Evolutionary conservation across 2,329 filamentous ascomycete species (phyloP).

Genomic region (Colletotrichum tofieldiae): DNA sequence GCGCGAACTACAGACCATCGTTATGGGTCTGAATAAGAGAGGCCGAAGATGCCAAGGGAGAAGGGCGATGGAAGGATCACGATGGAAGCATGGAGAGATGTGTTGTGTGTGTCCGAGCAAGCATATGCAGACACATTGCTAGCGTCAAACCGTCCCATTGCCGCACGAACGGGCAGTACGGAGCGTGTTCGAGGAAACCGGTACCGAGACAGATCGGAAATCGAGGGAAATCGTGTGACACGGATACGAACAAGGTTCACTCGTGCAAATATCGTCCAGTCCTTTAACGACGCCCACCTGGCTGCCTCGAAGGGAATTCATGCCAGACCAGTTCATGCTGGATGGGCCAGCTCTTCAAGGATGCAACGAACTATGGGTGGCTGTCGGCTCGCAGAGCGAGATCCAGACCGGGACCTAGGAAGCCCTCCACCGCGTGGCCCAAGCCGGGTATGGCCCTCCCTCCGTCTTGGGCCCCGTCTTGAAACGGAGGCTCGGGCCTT

Average conservation of each 20-base stretch:
- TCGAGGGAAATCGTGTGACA: conserved; percentile 3
- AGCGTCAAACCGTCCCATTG: conserved; percentile 37
- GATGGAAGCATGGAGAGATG: not conserved
- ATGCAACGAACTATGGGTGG: not conserved
- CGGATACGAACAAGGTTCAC: conserved; percentile 20
- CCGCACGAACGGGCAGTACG: conserved; percentile 31
- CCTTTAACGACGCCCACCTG: not conserved
- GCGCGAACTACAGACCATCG: not conserved
- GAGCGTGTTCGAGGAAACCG: conserved; percentile 20
- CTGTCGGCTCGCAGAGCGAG: conserved; percentile 7
- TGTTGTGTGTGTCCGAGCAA: conserved; percentile 5
- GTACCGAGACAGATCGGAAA: conserved; percentile 1
- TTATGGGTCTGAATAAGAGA: not conserved
- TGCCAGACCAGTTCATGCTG: conserved; percentile 14
- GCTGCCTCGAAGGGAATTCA: conserved; percentile 5
- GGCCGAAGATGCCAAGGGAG: not conserved
- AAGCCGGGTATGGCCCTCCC: conserved; percentile 9
- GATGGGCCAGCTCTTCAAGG: not conserved
- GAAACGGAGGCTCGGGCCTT: conserved; percentile 41
- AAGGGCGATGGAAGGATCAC: not conserved
- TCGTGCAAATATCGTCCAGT: not conserved
- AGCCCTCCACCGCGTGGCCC: conserved; percentile 1
- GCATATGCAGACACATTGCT: conserved; percentile 4
- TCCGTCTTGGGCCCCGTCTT: conserved; percentile 10
- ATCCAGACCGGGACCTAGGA: not conserved